Percentiles rank a stretch among this genome's conserved stretches.
phyloP scores from a whole-genome alignment of 2,329 filamentous ascomycete species.

The Fusarium drepaniforme region DNA sequence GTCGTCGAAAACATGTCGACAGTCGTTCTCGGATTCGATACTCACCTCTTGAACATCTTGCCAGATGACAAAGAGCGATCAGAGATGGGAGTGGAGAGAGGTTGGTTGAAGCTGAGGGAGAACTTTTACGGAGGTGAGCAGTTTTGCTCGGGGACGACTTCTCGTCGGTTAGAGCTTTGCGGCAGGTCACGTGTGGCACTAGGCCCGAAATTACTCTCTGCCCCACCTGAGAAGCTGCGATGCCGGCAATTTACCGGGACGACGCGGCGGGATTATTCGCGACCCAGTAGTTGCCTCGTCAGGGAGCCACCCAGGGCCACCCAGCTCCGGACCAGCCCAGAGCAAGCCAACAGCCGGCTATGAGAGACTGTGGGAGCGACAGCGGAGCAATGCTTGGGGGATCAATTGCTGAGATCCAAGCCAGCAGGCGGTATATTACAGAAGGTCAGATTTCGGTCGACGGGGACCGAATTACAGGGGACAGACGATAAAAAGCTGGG shows the following conservation, averaged over 20 bases:
- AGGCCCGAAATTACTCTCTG: conserved; percentile 43
- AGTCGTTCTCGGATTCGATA: conserved; percentile 49
- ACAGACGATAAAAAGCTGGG: not conserved
- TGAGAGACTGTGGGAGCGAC: not conserved
- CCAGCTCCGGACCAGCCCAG: conserved; percentile 2
- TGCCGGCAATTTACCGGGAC: conserved; percentile 49
- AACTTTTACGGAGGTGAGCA: conserved; percentile 62
- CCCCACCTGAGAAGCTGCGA: conserved; percentile 40
- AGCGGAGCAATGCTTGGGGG: conserved; percentile 15
- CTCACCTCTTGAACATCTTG: conserved; percentile 89
- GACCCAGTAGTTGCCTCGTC: conserved; percentile 31
- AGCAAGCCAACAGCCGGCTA: conserved; percentile 9
- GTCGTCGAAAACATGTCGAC: conserved; percentile 42
- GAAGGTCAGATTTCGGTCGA: not conserved
- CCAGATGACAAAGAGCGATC: conserved; percentile 76
- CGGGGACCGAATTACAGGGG: not conserved
- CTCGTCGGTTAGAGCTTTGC: conserved; percentile 58
- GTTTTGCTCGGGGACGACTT: conserved; percentile 60
- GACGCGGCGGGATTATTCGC: conserved; percentile 45
- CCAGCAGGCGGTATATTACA: conserved; percentile 5
- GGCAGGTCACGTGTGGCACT: conserved; percentile 53
- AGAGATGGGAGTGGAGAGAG: conserved; percentile 69
- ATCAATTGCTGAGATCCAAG: conserved; percentile 18
- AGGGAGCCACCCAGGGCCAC: conserved; percentile 18
- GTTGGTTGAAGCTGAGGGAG: conserved; percentile 63